Percentiles rank a stretch among this genome's conserved stretches.
These are phyloP conservation scores for Sporobolomyces pararoseus DNA, from an alignment of 768 basidiomycete genomes.

Conservation along the genomic window DNA sequence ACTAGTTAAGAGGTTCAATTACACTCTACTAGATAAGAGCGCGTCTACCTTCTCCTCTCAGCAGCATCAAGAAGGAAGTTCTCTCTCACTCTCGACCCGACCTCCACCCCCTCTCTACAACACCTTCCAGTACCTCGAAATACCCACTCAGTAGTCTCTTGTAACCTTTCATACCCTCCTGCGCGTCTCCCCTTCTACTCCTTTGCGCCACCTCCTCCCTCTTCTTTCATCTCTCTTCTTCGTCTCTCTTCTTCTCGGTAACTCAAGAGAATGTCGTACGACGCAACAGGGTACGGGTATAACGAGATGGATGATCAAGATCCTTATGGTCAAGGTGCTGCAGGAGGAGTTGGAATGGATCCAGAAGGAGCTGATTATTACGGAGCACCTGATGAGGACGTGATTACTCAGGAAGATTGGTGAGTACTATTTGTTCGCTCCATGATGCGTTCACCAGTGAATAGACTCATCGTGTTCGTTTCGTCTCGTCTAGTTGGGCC, in stretches of 20 bases:
- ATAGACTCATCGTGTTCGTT: no score
- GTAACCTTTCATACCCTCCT: not conserved
- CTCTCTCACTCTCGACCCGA: not conserved
- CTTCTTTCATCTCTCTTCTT: not conserved
- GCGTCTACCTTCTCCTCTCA: not conserved
- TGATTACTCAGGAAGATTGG: constrained; percentile 42
- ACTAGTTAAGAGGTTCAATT: no score
- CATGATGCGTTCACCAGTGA: no score
- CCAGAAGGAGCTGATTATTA: not conserved
- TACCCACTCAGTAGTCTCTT: constrained; percentile 1
- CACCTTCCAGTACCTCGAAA: not conserved
- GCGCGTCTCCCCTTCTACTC: not conserved
- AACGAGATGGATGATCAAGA: constrained; percentile 2
- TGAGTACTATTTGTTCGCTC: not conserved
- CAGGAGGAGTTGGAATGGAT: not conserved
- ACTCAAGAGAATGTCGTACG: constrained; percentile 5
- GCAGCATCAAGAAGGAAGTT: no score
- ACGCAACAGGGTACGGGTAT: constrained; percentile 5
- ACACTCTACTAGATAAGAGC: not conserved
- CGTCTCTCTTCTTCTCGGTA: not conserved
- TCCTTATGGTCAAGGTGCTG: constrained; percentile 8
- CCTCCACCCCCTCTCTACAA: no score
- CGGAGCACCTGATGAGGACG: constrained; percentile 18
- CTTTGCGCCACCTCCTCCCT: not conserved
- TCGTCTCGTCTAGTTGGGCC: no score